A percentile compares a stretch with the other conserved stretches of the same genome.
Evolutionary conservation across 257 asterid species (phyloP).

Genomic region (Leptodermis oblonga): DNA sequence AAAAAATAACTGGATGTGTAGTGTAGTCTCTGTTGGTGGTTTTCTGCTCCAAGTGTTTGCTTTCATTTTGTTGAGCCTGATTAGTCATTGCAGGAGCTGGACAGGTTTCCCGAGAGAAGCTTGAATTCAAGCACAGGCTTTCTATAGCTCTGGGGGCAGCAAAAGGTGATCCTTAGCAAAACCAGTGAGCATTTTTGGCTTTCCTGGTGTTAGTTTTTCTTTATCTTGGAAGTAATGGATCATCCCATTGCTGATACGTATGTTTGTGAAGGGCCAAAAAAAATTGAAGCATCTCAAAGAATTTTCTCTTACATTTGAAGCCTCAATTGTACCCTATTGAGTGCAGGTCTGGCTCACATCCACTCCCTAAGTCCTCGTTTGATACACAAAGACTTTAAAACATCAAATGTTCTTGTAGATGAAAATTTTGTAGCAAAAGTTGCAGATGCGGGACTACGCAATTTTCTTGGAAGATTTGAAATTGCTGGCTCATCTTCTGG

Average conservation of each 20-base stretch:
- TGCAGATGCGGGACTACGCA: slow-evolving; percentile 89
- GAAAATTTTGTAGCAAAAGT: slow-evolving; percentile 86
- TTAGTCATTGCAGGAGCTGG: slow-evolving; percentile 58
- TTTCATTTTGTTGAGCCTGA: slow-evolving; percentile 17
- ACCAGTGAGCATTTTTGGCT: slow-evolving; percentile 93
- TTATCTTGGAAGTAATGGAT: slow-evolving; percentile 27
- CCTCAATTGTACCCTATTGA: slow-evolving; percentile 23
- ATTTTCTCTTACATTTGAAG: slow-evolving; percentile 11
- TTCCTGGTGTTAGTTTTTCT: slow-evolving; percentile 67
- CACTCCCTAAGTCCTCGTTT: slow-evolving; percentile 86
- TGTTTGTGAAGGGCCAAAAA: background rate
- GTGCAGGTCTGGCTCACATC: slow-evolving; percentile 73
- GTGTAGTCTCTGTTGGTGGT: background rate
- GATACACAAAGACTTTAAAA: slow-evolving; percentile 88
- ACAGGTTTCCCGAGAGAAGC: slow-evolving; percentile 78
- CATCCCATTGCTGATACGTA: slow-evolving; percentile 23
- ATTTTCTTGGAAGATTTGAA: slow-evolving; percentile 82
- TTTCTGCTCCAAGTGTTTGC: background rate
- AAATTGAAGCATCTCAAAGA: slow-evolving; percentile 8
- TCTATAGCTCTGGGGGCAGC: slow-evolving; percentile 95
- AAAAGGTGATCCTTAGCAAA: slow-evolving; percentile 97
- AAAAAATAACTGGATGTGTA: too few relatives aligned
- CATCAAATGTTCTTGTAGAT: slow-evolving; percentile 87
- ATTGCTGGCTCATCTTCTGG: slow-evolving; percentile 71
- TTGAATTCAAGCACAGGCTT: slow-evolving; percentile 95